These are phyloP conservation scores for Calonectria pauciramosa DNA, from an alignment of 2,329 filamentous ascomycete genomes.

Conservation along the genomic window DNA sequence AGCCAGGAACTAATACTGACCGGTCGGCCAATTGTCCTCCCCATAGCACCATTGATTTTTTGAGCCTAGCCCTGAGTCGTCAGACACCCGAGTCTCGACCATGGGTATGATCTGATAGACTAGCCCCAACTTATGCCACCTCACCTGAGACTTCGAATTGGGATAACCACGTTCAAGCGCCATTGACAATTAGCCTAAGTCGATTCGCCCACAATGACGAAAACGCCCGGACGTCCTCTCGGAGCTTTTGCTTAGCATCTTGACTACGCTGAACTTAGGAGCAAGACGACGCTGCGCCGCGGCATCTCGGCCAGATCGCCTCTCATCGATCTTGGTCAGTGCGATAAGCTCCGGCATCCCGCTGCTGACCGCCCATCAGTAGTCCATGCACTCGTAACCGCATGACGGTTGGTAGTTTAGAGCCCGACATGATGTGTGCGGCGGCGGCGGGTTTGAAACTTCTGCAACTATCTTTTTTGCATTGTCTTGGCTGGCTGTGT, in stretches of 20 bases:
- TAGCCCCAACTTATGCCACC: not conserved
- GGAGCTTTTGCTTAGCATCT: slow-evolving; percentile 7
- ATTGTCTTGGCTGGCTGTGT: not conserved
- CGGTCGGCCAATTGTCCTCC: not conserved
- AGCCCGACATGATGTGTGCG: not conserved
- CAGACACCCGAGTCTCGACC: slow-evolving; percentile 1
- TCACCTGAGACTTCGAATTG: slow-evolving; percentile 7
- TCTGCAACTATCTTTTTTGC: not conserved
- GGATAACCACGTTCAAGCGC: not conserved
- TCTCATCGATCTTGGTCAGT: slow-evolving; percentile 8
- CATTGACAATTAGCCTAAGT: not conserved
- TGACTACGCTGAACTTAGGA: not conserved
- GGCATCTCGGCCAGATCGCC: not conserved
- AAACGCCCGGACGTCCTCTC: not conserved
- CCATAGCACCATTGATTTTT: not conserved
- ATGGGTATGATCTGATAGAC: not conserved
- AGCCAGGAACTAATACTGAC: not conserved
- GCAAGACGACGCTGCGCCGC: not conserved
- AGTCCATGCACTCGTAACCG: not conserved
- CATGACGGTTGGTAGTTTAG: not conserved
- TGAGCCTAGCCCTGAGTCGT: not conserved
- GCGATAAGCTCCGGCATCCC: not conserved
- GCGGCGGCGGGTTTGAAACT: not conserved
- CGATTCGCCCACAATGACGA: not conserved
- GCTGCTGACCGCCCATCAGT: not conserved